Percentiles rank a stretch among this genome's conserved stretches.
phyloP scores from a whole-genome alignment of 2,329 filamentous ascomycete genomes.

The Xylariaceae sp. region DNA sequence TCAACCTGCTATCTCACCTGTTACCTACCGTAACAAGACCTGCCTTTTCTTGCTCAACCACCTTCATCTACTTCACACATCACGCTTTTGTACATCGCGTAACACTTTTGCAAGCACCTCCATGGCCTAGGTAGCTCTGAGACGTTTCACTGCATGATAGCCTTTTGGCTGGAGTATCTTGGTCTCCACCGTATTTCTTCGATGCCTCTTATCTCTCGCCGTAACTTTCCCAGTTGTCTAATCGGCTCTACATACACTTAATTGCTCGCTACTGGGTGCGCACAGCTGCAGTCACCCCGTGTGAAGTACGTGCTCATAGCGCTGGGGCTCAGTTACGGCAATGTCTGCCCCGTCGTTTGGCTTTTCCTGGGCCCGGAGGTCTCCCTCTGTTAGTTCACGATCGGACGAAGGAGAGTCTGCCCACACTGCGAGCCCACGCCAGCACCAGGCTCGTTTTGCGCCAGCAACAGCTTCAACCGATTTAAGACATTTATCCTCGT shows the following conservation, averaged over 20 bases:
- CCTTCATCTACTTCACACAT: background rate
- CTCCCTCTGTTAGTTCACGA: conserved; percentile 41
- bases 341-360: conserved; percentile 56
- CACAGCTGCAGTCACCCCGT: conserved; percentile 1
- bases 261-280: background rate
- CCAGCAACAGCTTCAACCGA: conserved; percentile 31
- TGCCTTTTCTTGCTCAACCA: background rate
- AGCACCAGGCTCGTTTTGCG: conserved; percentile 26
- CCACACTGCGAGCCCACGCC: conserved; percentile 33
- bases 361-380: conserved; percentile 57
- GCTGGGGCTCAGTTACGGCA: conserved; percentile 11
- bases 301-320: conserved; percentile 5
- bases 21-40: background rate
- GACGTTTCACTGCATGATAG: background rate
- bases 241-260: background rate
- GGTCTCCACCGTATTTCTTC: background rate
- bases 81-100: conserved; percentile 4
- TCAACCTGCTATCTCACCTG: conserved; percentile 3
- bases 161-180: background rate
- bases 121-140: conserved; percentile 1
- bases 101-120: background rate
- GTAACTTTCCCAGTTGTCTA: conserved; percentile 2
- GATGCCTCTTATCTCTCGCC: conserved; percentile 13
- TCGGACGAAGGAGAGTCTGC: conserved; percentile 41
- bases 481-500: conserved; percentile 40